Conservation (phyloP, 2,329 filamentous ascomycete genomes). For the Curvularia sp. region DNA sequence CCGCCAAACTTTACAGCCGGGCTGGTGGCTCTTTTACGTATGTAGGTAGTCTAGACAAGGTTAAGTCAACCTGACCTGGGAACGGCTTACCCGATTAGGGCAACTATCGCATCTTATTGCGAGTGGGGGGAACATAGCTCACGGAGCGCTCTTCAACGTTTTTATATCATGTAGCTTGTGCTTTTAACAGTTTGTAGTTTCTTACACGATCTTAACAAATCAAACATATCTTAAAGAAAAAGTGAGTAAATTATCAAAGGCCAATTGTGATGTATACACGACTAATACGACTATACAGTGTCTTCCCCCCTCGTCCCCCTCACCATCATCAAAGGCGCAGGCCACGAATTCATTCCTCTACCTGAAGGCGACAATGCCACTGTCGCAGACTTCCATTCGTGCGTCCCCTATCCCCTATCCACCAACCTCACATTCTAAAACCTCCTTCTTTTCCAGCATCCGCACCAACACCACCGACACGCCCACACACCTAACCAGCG, state of each 20-base stretch:
- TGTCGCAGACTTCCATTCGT: constrained; percentile 32
- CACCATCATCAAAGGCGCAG: constrained; percentile 32
- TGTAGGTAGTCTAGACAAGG: neutral
- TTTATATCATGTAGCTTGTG: neutral
- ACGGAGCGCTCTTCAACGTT: neutral
- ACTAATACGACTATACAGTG: constrained; percentile 10
- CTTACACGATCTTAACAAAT: neutral
- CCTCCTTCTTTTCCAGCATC: constrained; percentile 1
- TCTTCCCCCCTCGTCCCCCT: constrained; percentile 25
- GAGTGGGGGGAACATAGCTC: neutral
- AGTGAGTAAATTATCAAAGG: neutral
- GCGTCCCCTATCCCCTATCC: neutral
- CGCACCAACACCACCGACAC: constrained; percentile 24
- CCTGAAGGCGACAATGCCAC: constrained; percentile 28
- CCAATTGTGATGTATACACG: neutral
- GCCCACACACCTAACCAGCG: constrained; percentile 26
- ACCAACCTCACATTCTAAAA: neutral
- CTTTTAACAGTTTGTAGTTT: neutral
- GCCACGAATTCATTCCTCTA: constrained; percentile 28
- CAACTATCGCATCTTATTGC: constrained; percentile 17
- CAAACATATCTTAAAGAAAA: neutral
- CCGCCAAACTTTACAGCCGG: neutral
- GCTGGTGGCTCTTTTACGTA: neutral
- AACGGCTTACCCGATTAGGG: constrained; percentile 23
- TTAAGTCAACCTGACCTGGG: constrained; percentile 15